Conservation (phyloP, 2,329 filamentous ascomycete genomes). For the Colletotrichum sp. region DNA sequence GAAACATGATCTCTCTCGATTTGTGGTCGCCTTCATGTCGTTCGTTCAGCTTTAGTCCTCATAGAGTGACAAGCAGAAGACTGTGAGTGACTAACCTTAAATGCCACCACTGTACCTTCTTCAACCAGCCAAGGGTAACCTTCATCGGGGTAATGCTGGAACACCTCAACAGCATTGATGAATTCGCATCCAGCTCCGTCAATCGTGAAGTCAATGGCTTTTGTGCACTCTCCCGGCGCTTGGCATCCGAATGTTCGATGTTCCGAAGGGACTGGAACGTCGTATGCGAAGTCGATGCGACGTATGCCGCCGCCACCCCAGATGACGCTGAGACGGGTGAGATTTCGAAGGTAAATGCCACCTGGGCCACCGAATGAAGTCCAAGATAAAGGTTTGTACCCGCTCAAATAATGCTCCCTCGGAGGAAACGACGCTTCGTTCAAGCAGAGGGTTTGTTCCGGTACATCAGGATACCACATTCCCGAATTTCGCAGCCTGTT, state of each 20-base stretch:
- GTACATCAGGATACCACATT: not conserved
- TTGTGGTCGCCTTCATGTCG: not conserved
- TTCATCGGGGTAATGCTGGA: not conserved
- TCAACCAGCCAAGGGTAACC: not conserved
- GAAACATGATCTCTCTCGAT: not conserved
- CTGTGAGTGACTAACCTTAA: not conserved
- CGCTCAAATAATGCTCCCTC: not conserved
- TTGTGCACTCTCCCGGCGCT: not conserved
- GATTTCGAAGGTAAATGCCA: not conserved
- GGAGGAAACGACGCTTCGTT: not conserved
- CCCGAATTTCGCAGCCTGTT: not conserved
- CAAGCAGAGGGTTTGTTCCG: not conserved
- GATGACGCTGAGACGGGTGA: not conserved
- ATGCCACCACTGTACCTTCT: not conserved
- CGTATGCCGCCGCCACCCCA: not conserved
- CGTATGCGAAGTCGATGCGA: not conserved
- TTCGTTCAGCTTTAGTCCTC: fast-evolving
- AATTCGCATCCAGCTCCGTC: not conserved
- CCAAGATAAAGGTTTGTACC: not conserved
- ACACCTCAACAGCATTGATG: not conserved
- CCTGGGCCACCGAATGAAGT: not conserved
- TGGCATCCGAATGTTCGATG: not conserved
- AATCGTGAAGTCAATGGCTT: not conserved
- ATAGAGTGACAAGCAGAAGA: fast-evolving
- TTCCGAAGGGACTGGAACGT: not conserved